phyloP scores from a whole-genome alignment of 495 filamentous ascomycete genomes.

The Pyrenula massariospora region DNA sequence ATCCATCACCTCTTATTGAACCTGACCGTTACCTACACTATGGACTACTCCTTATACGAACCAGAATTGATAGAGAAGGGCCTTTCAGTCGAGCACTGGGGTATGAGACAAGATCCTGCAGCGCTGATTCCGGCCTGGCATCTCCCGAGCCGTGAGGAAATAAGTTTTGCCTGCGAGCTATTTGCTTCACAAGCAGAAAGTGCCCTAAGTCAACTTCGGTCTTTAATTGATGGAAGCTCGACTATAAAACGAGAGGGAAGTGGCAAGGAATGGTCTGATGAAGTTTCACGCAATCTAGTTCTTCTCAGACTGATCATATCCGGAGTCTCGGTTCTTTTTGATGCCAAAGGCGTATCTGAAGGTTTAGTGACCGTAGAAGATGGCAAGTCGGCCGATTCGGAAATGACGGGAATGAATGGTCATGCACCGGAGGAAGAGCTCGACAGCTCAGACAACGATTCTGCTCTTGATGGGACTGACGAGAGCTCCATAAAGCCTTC shows the following conservation, averaged over 20 bases:
- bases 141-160: slow-evolving; percentile 62
- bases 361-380: slow-evolving; percentile 13
- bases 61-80: slow-evolving; percentile 43
- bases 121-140: slow-evolving; percentile 87
- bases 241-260: slow-evolving; percentile 86
- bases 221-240: slow-evolving; percentile 68
- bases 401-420: slow-evolving; percentile 27
- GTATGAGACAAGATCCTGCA: slow-evolving; percentile 52
- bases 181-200: slow-evolving; percentile 65
- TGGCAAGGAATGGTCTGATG: slow-evolving; percentile 97
- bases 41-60: slow-evolving; percentile 80
- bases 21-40: slow-evolving; percentile 82
- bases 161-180: slow-evolving; percentile 78
- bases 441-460: slow-evolving; percentile 48
- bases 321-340: slow-evolving; percentile 79
- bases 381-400: slow-evolving; percentile 21
- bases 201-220: slow-evolving; percentile 56
- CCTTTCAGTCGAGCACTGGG: slow-evolving; percentile 65
- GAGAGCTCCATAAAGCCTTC: slow-evolving; percentile 73
- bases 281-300: slow-evolving; percentile 79
- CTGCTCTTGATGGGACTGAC: slow-evolving; percentile 54
- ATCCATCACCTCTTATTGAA: slow-evolving; percentile 98
- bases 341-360: slow-evolving; percentile 55
- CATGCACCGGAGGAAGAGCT: slow-evolving; percentile 26
- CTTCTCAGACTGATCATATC: slow-evolving; percentile 77